Base-by-base conservation (phyloP, 225 moss, liverwort and hornwort species). In the Thuidium tamariscinum region DNA sequence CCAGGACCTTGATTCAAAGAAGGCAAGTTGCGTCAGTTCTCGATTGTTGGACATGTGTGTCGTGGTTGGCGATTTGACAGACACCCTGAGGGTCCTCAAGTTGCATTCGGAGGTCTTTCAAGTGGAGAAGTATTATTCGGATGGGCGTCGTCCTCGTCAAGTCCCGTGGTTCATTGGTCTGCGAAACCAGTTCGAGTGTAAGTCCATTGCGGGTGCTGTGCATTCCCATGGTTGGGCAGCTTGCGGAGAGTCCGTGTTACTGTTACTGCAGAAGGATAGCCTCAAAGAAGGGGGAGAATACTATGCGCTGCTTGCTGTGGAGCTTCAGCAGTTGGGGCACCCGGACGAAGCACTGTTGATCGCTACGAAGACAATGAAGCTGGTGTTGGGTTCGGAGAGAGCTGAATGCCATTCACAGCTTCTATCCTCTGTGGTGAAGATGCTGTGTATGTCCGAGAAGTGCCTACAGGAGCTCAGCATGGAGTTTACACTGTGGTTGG, bases 151-250 rank as follows among this genome's bases (percentile, higher is more conserved):
- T 26, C 49, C 37, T 44, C 36, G 37, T 22, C 49, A 1, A 64
- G 3, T 15, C 39, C 64, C 72, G 32, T 84, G 54, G 79, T 44
- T 29, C 56, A 84, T 80, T 27, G 88, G 88, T 60, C 11, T 88
- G 41, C 80, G 80, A 30, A 80, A 36, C 46, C 30, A 27, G 34
- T 70, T 34, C 10, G 66, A 88, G 18, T 54, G 64, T 10, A 68
- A 65, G 46, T 82, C 79, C 32, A 74, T 90, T 26, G 88, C 65
- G 25, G 41, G 30, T 65, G 80, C 57, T 78, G 84, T 88, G 56
- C 87, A 84, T 41, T 48, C 22, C 32, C 57, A 88, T 84, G 90
- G 90, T 65, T 90, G 88, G 84, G 18, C 55, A 30, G 42, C 79
- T 16, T 88, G 80, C 67, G 74, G 81, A 72, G 63, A 78, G 21